These are phyloP conservation scores for Spatholobus suberectus DNA, from an alignment of 306 rosid genomes.

Conservation along the genomic window DNA sequence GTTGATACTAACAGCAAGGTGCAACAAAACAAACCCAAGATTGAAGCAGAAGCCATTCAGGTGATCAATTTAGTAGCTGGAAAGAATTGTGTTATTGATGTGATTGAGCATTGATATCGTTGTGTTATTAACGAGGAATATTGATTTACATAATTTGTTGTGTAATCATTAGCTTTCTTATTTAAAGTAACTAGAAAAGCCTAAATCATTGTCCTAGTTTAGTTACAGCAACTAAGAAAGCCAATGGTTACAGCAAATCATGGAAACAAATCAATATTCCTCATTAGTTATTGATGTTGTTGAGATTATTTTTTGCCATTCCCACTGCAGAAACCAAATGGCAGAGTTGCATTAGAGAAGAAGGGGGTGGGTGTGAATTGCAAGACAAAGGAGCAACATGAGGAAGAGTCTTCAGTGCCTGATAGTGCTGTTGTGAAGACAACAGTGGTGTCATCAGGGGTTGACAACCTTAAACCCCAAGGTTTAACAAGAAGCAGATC, in stretches of 20 bases:
- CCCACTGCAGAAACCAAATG: conserved; percentile 63
- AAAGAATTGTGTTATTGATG: not conserved
- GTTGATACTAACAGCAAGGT: conserved; percentile 61
- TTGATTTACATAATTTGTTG: not conserved
- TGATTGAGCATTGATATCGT: not conserved
- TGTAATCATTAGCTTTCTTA: not conserved
- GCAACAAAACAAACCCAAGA: conserved; percentile 55
- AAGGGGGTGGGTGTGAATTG: conserved; percentile 44
- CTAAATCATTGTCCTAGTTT: not conserved
- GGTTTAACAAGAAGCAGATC: conserved; percentile 83
- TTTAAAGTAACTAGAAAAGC: not conserved
- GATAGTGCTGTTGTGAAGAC: not conserved
- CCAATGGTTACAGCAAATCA: too few relatives aligned
- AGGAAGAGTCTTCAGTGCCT: conserved; percentile 38
- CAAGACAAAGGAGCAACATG: conserved; percentile 51
- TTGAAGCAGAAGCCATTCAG: conserved; percentile 60
- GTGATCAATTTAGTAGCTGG: conserved; percentile 37
- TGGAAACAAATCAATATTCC: not conserved
- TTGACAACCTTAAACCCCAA: conserved; percentile 60
- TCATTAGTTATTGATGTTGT: not conserved
- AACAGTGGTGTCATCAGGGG: conserved; percentile 45
- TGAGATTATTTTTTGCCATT: not conserved
- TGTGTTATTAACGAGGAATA: not conserved
- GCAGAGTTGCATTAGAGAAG: conserved; percentile 49
- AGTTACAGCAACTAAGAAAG: too few relatives aligned